Base-by-base conservation (phyloP, 495 filamentous ascomycete genomes). In the Pseudomonodictys pantanalensis region DNA sequence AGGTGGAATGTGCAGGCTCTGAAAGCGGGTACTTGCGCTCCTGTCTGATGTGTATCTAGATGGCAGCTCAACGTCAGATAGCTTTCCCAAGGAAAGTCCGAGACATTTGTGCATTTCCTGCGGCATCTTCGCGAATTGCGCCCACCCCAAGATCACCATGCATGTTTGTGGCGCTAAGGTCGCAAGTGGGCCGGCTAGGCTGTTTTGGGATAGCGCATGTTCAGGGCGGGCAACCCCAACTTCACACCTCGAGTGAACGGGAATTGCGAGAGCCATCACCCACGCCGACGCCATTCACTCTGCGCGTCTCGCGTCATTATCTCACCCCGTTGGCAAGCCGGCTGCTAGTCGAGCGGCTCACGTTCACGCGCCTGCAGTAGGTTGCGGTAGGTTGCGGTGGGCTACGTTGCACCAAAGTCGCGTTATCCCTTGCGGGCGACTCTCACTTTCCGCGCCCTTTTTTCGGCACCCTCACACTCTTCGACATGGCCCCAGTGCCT, bases 401-500 rank as follows among this genome's bases (percentile, higher is more conserved):
- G 38, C 15, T 18, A 5, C 38, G 12, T 41, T 45, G 58, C 43
- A 62, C 22, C 58, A 56, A 32, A 10, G 58, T 29, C 58, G 58
- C 58, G 58, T 62, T 43, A 29, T 56, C 51, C 25, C 39, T 41
- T 41, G 5, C 23, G 32, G 17, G 48, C 17, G 26, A 7, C 22
- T 25, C 30, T 28, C 44, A 44, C 42, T 56, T 56, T 49, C 23
- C 56, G 28, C 32, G 11, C 50, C 30, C 52, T 28, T 56, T 44
- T 41, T 42, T 44, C 30, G 33, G 26, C 33, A 7, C 8, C 41
- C 28, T 18, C 35, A 32, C 52, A 42, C 23, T 44, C 15, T 41
- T 25, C 38, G 12, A 43, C 24, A 67, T 67, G 64, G 59, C 64
- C 22, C 64, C 58, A 23, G 62, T 63, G 7, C 54, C 49, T 35